Conservation (phyloP, 441 rosid species). For the Arabidopsis hybrid region DNA sequence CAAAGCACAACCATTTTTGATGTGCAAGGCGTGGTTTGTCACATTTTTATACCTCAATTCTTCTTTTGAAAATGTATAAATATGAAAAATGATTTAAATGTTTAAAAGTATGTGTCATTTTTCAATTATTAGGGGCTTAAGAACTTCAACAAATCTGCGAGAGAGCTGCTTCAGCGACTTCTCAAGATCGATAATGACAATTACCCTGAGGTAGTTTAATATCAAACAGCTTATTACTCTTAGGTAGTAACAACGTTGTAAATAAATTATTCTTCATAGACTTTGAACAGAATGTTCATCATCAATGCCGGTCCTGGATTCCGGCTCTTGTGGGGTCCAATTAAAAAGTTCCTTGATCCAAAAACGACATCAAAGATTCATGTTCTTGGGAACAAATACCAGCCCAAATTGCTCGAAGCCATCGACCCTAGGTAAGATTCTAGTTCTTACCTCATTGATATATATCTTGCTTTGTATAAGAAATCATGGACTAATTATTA, state of each 20-base stretch:
- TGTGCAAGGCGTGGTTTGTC: constrained; percentile 91
- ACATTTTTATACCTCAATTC: neutral
- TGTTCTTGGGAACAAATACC: constrained; percentile 86
- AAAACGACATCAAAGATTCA: constrained; percentile 70
- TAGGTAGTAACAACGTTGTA: neutral
- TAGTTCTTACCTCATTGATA: constrained; percentile 3
- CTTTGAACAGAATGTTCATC: constrained; percentile 84
- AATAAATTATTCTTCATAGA: constrained; percentile 43
- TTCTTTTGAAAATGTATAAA: neutral
- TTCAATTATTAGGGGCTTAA: constrained; percentile 63
- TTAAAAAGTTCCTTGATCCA: constrained; percentile 66
- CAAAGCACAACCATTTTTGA: constrained; percentile 93
- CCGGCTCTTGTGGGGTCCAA: constrained; percentile 69
- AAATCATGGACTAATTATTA: neutral
- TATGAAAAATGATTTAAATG: neutral
- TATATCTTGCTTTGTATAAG: neutral
- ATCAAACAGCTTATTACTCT: neutral
- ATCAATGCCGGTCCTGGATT: constrained; percentile 91
- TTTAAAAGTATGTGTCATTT: neutral
- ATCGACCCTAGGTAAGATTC: constrained; percentile 68
- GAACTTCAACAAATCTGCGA: constrained; percentile 78
- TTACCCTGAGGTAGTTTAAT: constrained; percentile 74
- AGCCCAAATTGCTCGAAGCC: constrained; percentile 84
- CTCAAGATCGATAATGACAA: constrained; percentile 88
- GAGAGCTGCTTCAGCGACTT: constrained; percentile 73